Conservation (phyloP, 495 filamentous ascomycete species). For the Tuber indicum region DNA sequence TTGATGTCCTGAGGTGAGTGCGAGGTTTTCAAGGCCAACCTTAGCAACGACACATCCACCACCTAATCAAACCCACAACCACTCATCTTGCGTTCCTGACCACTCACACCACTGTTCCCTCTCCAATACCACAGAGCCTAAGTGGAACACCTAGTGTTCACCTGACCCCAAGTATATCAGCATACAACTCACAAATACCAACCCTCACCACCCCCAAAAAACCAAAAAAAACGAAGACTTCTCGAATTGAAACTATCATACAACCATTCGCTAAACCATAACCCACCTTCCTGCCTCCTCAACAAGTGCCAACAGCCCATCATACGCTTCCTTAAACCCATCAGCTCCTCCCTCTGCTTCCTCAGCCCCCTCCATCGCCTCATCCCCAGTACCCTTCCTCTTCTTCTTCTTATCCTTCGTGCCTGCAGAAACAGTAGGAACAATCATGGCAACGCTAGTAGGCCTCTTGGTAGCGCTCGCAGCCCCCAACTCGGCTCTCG, state of each 20-base stretch:
- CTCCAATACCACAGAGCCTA: background rate
- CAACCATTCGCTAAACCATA: slow-evolving; percentile 44
- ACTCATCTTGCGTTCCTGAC: too few species aligned
- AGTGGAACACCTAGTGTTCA: background rate
- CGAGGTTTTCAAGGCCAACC: background rate
- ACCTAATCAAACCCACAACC: background rate
- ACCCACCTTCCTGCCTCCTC: slow-evolving; percentile 59
- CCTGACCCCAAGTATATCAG: background rate
- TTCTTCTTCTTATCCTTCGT: slow-evolving; percentile 53
- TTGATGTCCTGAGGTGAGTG: background rate
- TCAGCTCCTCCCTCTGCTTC: slow-evolving; percentile 52
- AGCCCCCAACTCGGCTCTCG: slow-evolving; percentile 80
- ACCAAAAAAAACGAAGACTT: background rate
- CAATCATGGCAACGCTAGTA: slow-evolving; percentile 87
- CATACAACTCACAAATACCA: background rate
- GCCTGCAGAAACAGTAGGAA: slow-evolving; percentile 44
- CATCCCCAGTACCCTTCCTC: slow-evolving; percentile 49
- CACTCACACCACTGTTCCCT: background rate
- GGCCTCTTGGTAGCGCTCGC: slow-evolving; percentile 90
- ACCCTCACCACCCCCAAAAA: background rate
- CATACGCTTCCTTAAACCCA: slow-evolving; percentile 66
- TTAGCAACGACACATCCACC: background rate
- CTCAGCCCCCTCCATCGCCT: slow-evolving; percentile 43
- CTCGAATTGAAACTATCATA: background rate
- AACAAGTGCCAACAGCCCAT: slow-evolving; percentile 64